Conservation (phyloP, 2,329 filamentous ascomycete species). For the Diaporthe velutina region DNA sequence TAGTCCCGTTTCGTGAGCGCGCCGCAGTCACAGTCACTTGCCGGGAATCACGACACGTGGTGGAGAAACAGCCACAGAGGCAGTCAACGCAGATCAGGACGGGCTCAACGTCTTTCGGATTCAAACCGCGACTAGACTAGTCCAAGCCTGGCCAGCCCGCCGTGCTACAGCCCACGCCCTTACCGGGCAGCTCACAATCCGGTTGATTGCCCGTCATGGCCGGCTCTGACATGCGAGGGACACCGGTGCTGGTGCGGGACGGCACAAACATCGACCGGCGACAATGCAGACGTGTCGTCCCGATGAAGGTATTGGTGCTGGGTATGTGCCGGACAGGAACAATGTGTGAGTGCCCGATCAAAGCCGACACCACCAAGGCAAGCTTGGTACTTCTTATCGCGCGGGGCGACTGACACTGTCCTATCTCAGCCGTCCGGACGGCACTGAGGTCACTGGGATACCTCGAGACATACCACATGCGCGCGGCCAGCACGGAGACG, state of each 20-base stretch:
- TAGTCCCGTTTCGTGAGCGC: neutral
- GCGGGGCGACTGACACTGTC: neutral
- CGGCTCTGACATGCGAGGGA: constrained; percentile 11
- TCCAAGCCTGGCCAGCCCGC: neutral
- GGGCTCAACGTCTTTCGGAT: neutral
- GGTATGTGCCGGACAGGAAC: constrained; percentile 68
- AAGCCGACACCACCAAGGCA: too few species aligned
- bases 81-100: neutral
- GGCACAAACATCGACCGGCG: constrained; percentile 75
- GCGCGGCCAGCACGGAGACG: constrained; percentile 38
- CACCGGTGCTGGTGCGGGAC: constrained; percentile 35
- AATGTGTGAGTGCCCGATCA: constrained; percentile 24
- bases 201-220: constrained; percentile 6
- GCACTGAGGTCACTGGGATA: constrained; percentile 38
- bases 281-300: constrained; percentile 74
- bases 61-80: neutral
- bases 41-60: constrained; percentile 5
- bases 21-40: neutral
- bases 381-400: neutral
- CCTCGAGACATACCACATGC: constrained; percentile 39
- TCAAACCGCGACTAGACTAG: too few species aligned
- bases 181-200: neutral
- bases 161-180: fast-evolving
- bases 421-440: constrained; percentile 29
- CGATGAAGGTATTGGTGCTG: constrained; percentile 79